Conservation (phyloP, 2,329 filamentous ascomycete genomes). For the Pseudonectria foliicola region DNA sequence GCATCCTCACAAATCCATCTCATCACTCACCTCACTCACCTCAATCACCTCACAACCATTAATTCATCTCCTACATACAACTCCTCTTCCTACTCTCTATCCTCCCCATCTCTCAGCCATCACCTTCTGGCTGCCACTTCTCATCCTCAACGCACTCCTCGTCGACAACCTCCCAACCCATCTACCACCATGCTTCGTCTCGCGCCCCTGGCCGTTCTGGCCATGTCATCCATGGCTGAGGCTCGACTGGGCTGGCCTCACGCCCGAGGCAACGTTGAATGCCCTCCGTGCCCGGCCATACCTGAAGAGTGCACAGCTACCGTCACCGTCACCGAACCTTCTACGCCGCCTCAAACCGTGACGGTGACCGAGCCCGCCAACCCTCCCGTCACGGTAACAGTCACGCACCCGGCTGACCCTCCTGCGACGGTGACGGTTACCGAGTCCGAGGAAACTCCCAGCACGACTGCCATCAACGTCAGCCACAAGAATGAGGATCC, state of each 20-base stretch:
- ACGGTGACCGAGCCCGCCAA: constrained; percentile 11
- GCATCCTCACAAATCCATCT: too few species aligned
- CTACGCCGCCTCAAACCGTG: constrained; percentile 9
- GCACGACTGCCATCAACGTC: constrained; percentile 14
- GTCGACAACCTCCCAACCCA: neutral
- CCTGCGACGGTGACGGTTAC: constrained; percentile 9
- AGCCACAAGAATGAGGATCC: constrained; percentile 11
- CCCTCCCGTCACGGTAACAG: constrained; percentile 9
- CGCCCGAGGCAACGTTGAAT: constrained; percentile 16
- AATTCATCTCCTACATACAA: too few species aligned
- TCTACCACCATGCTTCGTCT: constrained; percentile 18
- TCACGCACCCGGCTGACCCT: neutral
- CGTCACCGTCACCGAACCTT: constrained; percentile 21
- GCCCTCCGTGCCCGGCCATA: constrained; percentile 22
- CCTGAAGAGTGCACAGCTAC: constrained; percentile 10
- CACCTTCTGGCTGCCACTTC: neutral
- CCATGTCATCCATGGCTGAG: constrained; percentile 18
- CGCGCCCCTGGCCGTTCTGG: constrained; percentile 19
- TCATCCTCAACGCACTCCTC: too few species aligned
- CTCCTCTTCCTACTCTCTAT: too few species aligned
- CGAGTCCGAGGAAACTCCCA: constrained; percentile 5
- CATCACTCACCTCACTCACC: too few species aligned
- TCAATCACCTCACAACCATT: too few species aligned
- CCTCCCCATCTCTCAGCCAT: too few species aligned
- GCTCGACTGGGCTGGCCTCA: constrained; percentile 18